A percentile compares a stretch with the other conserved stretches of the same genome.
Evolutionary conservation across 768 basidiomycete species (phyloP).

Genomic region (Termitomyces sp.): DNA sequence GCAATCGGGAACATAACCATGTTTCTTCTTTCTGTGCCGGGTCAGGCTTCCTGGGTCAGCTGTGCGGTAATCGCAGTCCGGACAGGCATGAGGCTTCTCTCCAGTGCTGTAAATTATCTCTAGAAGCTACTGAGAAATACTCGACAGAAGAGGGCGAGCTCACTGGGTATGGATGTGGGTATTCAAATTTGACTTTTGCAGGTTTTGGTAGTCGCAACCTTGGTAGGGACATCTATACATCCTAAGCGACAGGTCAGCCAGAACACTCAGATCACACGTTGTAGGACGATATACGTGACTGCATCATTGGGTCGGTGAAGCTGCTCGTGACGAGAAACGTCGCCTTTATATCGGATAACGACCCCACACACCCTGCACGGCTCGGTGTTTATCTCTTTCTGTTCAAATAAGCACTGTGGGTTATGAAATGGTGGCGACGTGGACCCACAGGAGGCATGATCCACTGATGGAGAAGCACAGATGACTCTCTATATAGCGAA

Average conservation of each 20-base stretch:
- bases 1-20: conserved; percentile 22
- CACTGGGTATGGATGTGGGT: conserved; percentile 32
- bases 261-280: neutral
- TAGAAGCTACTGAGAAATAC: neutral
- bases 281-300: conserved; percentile 14
- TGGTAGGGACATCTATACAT: conserved; percentile 29
- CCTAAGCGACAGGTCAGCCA: conserved; percentile 12
- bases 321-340: conserved; percentile 20
- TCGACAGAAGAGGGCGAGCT: conserved; percentile 4
- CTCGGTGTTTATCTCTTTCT: conserved; percentile 21
- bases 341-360: conserved; percentile 21
- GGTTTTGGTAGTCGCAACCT: conserved; percentile 25
- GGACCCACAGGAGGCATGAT: conserved; percentile 16
- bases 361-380: conserved; percentile 20
- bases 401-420: neutral
- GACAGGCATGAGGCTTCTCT: conserved; percentile 25
- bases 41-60: conserved; percentile 30
- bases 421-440: neutral
- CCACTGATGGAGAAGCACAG: conserved; percentile 5
- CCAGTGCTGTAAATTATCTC: conserved; percentile 24
- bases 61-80: conserved; percentile 26
- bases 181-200: conserved; percentile 30
- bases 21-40: conserved; percentile 30
- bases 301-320: conserved; percentile 16
- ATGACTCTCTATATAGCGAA: neutral